Evolutionary conservation across 768 basidiomycete species (phyloP).

Genomic region (Rhodotorula taiwanensis): DNA sequence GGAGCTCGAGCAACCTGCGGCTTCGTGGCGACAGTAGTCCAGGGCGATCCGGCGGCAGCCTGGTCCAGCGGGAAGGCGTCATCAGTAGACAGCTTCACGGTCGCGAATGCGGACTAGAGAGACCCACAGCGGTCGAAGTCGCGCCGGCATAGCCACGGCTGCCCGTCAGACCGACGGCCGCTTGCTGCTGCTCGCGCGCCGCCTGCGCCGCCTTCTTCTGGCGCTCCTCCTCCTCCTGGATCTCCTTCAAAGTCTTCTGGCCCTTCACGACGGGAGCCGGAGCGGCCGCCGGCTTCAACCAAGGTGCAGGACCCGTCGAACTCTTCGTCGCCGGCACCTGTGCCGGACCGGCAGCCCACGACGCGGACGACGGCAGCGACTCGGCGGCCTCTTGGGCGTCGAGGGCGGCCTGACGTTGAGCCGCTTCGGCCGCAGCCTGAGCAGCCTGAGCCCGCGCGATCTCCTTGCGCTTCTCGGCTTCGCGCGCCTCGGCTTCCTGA

Average conservation of each 20-base stretch:
- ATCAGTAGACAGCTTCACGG: background rate
- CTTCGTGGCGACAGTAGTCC: slow-evolving; percentile 35
- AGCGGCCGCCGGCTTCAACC: slow-evolving; percentile 56
- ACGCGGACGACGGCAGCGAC: slow-evolving; percentile 53
- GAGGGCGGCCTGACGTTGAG: slow-evolving; percentile 38
- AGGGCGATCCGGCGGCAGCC: slow-evolving; percentile 13
- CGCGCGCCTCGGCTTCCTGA: slow-evolving; percentile 83
- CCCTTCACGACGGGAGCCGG: slow-evolving; percentile 56
- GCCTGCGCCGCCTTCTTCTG: slow-evolving; percentile 52
- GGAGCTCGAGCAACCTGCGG: slow-evolving; percentile 25
- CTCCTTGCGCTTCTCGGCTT: slow-evolving; percentile 64
- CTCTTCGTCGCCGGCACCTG: slow-evolving; percentile 41
- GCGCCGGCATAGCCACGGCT: slow-evolving; percentile 67
- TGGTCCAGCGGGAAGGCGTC: background rate
- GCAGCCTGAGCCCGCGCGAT: slow-evolving; percentile 61
- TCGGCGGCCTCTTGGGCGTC: slow-evolving; percentile 39
- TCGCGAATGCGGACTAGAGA: no score
- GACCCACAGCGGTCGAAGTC: slow-evolving; percentile 43
- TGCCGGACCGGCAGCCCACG: slow-evolving; percentile 62
- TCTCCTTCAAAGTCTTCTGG: slow-evolving; percentile 79
- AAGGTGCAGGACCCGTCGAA: slow-evolving; percentile 52
- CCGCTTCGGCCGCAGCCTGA: slow-evolving; percentile 41
- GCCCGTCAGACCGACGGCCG: background rate
- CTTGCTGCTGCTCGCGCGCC: slow-evolving; percentile 20
- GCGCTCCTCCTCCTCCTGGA: slow-evolving; percentile 78